Evolutionary conservation across 306 rosid genomes (phyloP).

Genomic region (Ormosia emarginata): DNA sequence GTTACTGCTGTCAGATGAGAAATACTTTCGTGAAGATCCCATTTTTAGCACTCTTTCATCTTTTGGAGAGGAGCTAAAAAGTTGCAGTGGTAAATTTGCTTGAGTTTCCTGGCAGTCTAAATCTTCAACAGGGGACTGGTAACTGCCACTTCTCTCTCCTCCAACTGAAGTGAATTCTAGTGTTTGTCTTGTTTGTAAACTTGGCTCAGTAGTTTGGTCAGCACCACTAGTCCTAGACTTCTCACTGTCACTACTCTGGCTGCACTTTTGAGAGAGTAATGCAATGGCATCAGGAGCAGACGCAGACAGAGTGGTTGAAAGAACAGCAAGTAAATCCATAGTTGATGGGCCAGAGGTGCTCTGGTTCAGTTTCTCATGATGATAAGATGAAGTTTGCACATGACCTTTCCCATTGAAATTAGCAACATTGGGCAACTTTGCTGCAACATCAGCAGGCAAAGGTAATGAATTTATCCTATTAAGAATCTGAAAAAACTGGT

Average conservation of each 20-base stretch:
- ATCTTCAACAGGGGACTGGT: conserved; percentile 79
- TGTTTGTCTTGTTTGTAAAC: conserved; percentile 34
- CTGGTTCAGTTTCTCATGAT: conserved; percentile 51
- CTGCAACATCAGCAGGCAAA: conserved; percentile 70
- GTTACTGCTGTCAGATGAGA: conserved; percentile 89
- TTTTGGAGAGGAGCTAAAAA: conserved; percentile 71
- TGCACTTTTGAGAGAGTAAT: conserved; percentile 51
- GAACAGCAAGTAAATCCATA: conserved; percentile 71
- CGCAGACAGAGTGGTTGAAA: conserved; percentile 63
- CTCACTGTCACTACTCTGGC: conserved; percentile 67
- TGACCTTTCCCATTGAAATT: conserved; percentile 40
- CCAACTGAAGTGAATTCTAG: conserved; percentile 54
- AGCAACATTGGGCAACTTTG: conserved; percentile 66
- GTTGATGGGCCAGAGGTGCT: conserved; percentile 52
- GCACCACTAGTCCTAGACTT: conserved; percentile 41
- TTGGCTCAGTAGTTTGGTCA: conserved; percentile 40
- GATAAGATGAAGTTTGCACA: conserved; percentile 40
- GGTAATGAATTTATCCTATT: conserved; percentile 47
- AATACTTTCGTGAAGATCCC: conserved; percentile 58
- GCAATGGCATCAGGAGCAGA: conserved; percentile 52
- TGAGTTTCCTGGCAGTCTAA: conserved; percentile 59
- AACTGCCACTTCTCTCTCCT: conserved; percentile 82
- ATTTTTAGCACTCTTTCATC: conserved; percentile 46
- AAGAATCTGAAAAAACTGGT: conserved; percentile 77
- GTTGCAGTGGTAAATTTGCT: conserved; percentile 73